These are phyloP conservation scores for Microglena sp. DNA, from an alignment of 139 green algal genomes.

Conservation along the genomic window DNA sequence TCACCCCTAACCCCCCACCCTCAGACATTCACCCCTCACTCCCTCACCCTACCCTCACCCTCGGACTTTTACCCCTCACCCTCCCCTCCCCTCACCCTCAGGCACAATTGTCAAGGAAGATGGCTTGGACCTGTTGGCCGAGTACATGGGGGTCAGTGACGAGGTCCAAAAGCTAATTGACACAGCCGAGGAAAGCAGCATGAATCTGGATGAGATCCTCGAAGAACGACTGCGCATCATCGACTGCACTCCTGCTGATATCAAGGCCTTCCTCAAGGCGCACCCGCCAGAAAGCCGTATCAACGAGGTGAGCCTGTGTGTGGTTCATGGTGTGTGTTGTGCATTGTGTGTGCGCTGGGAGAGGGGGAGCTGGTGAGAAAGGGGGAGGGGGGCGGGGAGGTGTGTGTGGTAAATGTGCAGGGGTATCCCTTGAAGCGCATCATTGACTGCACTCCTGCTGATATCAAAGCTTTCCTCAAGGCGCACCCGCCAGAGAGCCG, in stretches of 20 bases:
- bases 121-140: constrained; percentile 47
- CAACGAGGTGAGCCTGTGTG: too few relatives aligned
- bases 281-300: constrained; percentile 40
- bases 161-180: constrained; percentile 43
- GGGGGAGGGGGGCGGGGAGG: too few relatives aligned
- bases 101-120: constrained; percentile 51
- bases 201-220: constrained; percentile 42
- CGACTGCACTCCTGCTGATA: constrained; percentile 43
- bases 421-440: too few relatives aligned
- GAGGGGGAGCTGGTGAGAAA: too few relatives aligned
- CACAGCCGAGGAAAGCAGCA: constrained; percentile 53
- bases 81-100: too few relatives aligned
- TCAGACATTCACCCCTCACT: too few relatives aligned
- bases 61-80: too few relatives aligned
- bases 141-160: constrained; percentile 51
- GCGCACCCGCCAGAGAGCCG: constrained; percentile 37
- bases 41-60: too few relatives aligned
- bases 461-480: constrained; percentile 50
- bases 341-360: too few relatives aligned
- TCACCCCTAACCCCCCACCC: too few relatives aligned
- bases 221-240: constrained; percentile 46
- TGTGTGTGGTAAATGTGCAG: too few relatives aligned
- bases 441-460: constrained; percentile 43
- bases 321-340: too few relatives aligned
- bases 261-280: constrained; percentile 41